These are phyloP conservation scores for Backusella westeae DNA, from an alignment of 192 early-diverging fungal species.

Conservation along the genomic window DNA sequence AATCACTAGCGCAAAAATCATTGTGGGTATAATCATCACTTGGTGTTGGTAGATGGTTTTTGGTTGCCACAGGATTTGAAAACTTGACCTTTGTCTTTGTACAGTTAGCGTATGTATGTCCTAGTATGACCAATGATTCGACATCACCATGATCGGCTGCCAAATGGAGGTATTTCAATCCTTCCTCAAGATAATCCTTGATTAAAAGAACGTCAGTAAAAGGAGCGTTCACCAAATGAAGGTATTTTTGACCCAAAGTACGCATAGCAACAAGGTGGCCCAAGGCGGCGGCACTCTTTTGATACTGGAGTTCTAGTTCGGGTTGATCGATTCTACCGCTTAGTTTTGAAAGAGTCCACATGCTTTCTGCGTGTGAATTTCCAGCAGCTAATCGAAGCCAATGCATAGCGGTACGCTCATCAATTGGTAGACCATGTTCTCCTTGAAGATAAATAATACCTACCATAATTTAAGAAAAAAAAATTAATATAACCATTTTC, in stretches of 20 bases:
- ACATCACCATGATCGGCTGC: constrained; percentile 23
- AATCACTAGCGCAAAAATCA: background rate
- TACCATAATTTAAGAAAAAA: background rate
- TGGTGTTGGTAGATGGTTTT: constrained; percentile 2
- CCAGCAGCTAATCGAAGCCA: constrained; percentile 25
- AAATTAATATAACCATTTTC: background rate
- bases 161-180: background rate
- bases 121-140: constrained; percentile 24
- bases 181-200: constrained; percentile 7
- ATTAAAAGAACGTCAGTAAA: background rate
- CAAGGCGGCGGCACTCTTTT: constrained; percentile 2
- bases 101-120: constrained; percentile 19
- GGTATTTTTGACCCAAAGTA: constrained; percentile 1
- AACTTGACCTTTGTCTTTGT: constrained; percentile 4
- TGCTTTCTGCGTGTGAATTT: constrained; percentile 6
- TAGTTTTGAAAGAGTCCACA: background rate
- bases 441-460: constrained; percentile 12
- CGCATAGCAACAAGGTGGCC: constrained; percentile 26
- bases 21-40: background rate
- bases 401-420: constrained; percentile 17
- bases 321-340: background rate
- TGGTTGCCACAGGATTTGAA: background rate
- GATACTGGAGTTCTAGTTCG: constrained; percentile 11
- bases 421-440: background rate
- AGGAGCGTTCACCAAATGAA: background rate